phyloP scores from a whole-genome alignment of 2,329 filamentous ascomycete species.

The Penicillium glabrum region DNA sequence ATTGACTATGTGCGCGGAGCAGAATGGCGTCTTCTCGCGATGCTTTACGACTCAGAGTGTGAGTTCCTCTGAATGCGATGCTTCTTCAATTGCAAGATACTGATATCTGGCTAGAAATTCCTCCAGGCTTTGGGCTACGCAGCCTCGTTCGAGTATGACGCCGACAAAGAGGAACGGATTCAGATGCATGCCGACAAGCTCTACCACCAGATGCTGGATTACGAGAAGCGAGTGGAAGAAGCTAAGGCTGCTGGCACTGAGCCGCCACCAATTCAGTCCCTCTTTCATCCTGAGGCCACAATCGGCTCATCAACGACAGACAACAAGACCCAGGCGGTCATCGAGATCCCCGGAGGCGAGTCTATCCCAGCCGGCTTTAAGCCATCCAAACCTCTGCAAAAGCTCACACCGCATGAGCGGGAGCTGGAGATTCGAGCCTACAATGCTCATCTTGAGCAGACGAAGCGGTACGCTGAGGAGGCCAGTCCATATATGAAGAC shows the following conservation, averaged over 20 bases:
- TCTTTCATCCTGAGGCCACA: constrained; percentile 42
- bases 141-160: constrained; percentile 62
- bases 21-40: constrained; percentile 75
- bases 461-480: constrained; percentile 37
- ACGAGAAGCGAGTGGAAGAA: constrained; percentile 73
- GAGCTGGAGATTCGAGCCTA: constrained; percentile 45
- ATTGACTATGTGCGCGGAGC: constrained; percentile 76
- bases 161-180: constrained; percentile 76
- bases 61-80: constrained; percentile 28
- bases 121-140: constrained; percentile 88
- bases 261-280: constrained; percentile 44
- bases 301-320: constrained; percentile 5
- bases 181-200: constrained; percentile 94
- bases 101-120: constrained; percentile 63
- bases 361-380: constrained; percentile 36
- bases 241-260: constrained; percentile 45
- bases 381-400: constrained; percentile 38
- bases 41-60: constrained; percentile 89
- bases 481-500: constrained; percentile 37
- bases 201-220: constrained; percentile 81
- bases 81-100: neutral
- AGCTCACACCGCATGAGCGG: constrained; percentile 48
- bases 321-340: constrained; percentile 7
- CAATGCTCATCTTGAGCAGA: constrained; percentile 38
- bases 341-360: constrained; percentile 39